Evolutionary conservation across 2,329 filamentous ascomycete genomes (phyloP), one percentile per base, ranked within the genome.

Genomic region (Gaeumannomyces sp.): DNA sequence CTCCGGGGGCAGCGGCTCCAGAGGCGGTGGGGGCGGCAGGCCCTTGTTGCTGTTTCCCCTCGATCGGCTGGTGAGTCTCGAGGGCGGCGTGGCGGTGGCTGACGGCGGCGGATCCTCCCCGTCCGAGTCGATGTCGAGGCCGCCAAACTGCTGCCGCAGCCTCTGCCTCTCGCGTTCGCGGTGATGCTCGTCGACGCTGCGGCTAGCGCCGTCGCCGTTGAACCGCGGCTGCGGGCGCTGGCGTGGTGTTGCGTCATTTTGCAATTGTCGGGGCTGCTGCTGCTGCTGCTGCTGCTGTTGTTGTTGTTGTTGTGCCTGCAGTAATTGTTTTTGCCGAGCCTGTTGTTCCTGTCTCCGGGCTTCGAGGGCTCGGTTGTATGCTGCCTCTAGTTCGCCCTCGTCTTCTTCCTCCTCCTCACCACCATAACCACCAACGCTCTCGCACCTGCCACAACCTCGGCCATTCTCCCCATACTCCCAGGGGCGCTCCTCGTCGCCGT

Each of bases 401-500:
- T 68, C 61, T 16, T 67, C 58, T 31, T 67, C 61, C 19, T 67
- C 58, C 38, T 67, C 67, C 0, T 72, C 73, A 59, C 67, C 66
- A 11, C 75, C 72, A 6, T 77, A 78, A 25, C 77, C 76, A 56
- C 76, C 81, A 72, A 78, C 81, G 64, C 84, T 75, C 70, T 87
- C 82, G 60, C 72, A 3, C 28, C 14, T 16, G 19, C 28, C 14
- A 2, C 22, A 13, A 3, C 35, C 11, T 10, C 28, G 33, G 16
- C 53, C 29, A 1, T 31, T 50, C 45, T 64, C 68, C 29, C 71
- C 72, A 29, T 71, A 70, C 1, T 74, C 76, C 63, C 75, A 76
- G 56, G 79, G 78, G 16, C 88, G 82, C 71, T 83, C 82, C 70
- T 85, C 83, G 68, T 88, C 86, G 14, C 81, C 84, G 68, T 85